Conservation (phyloP, 2,329 filamentous ascomycete species). For the Metarhizium rileyi region DNA sequence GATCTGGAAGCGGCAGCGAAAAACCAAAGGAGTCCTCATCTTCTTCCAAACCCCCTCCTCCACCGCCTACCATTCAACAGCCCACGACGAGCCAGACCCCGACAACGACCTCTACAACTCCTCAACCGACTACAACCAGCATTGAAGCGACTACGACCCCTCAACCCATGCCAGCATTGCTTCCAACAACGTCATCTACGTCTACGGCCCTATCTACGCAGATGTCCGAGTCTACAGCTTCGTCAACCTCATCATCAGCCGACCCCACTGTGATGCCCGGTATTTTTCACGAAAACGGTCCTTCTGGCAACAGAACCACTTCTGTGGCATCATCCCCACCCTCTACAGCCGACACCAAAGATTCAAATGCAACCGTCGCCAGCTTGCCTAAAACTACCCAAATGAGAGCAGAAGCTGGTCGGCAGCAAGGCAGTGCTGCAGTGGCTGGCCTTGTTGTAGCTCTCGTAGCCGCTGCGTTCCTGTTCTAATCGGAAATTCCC, state of each 20-base stretch:
- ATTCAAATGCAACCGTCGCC: conserved; percentile 18
- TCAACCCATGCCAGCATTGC: not conserved
- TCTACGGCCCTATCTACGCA: conserved; percentile 2
- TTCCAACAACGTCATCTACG: not conserved
- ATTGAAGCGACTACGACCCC: conserved; percentile 7
- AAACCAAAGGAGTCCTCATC: not conserved
- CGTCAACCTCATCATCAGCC: conserved; percentile 10
- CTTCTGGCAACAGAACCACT: too few species aligned
- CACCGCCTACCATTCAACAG: not conserved
- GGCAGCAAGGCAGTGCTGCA: conserved; percentile 39
- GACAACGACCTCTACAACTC: conserved; percentile 5
- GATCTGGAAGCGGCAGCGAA: conserved; percentile 25
- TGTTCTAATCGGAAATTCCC: conserved; percentile 26
- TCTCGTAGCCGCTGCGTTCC: conserved; percentile 41
- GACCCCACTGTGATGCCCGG: conserved; percentile 22
- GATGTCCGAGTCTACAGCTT: conserved; percentile 6
- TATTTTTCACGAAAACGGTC: conserved; percentile 48
- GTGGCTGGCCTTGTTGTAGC: conserved; percentile 46
- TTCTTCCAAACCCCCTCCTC: conserved; percentile 4
- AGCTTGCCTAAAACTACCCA: conserved; percentile 23
- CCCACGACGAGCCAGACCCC: conserved; percentile 1
- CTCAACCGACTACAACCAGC: conserved; percentile 4
- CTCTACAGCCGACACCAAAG: conserved; percentile 15
- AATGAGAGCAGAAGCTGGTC: conserved; percentile 35
- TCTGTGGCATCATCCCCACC: conserved; percentile 9